These are phyloP conservation scores for Leccinum variicolor DNA, from an alignment of 768 basidiomycete species.

Conservation along the genomic window DNA sequence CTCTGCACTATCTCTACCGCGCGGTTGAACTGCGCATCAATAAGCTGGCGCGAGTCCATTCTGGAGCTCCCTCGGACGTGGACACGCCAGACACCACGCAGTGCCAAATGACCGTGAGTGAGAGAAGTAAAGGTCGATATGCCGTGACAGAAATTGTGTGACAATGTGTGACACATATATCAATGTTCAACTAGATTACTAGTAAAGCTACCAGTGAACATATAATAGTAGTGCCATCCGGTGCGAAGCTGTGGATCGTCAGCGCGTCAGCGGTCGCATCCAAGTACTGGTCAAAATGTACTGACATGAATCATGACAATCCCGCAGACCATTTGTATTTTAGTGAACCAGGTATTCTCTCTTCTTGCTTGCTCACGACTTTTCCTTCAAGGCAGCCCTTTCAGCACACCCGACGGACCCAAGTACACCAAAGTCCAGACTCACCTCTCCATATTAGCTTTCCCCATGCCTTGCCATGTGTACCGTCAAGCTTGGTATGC, in stretches of 20 bases:
- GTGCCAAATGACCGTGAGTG: background rate
- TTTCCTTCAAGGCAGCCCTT: slow-evolving; percentile 42
- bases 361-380: slow-evolving; percentile 54
- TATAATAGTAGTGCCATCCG: background rate
- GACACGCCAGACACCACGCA: background rate
- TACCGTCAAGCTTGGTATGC: slow-evolving; percentile 67
- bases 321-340: slow-evolving; percentile 76
- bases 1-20: slow-evolving; percentile 94
- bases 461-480: slow-evolving; percentile 84
- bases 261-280: background rate
- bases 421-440: slow-evolving; percentile 20
- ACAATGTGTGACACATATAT: background rate
- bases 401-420: slow-evolving; percentile 8
- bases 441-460: slow-evolving; percentile 74
- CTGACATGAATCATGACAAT: slow-evolving; percentile 2
- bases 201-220: background rate
- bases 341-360: slow-evolving; percentile 64
- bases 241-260: background rate
- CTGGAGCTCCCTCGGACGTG: background rate
- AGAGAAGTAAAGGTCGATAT: background rate
- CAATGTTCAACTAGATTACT: background rate
- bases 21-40: slow-evolving; percentile 85
- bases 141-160: slow-evolving; percentile 11
- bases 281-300: background rate
- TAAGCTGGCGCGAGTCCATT: slow-evolving; percentile 65